Evolutionary conservation across 2,329 filamentous ascomycete species (phyloP), one percentile per base, ranked within the genome.

Genomic region (Fusarium poae): DNA sequence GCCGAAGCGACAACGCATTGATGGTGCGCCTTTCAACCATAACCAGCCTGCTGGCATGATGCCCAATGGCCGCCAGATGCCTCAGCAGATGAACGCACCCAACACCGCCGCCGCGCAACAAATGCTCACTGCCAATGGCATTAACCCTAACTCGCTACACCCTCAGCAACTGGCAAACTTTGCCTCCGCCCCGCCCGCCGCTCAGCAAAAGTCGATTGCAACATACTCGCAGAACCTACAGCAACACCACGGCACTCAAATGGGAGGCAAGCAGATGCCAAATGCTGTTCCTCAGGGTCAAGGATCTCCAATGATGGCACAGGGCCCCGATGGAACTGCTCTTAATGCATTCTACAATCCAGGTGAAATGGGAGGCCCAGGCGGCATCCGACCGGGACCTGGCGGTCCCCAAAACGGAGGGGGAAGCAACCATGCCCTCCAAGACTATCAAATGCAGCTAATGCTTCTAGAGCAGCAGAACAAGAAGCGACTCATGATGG

Each of bases 401-500:
- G 83, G 81, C 39, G 83, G 79, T 59, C 80, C 79, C 34, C 84
- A 84, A 68, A 80, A 79, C 18, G 83, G 80, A 65, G 84, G 78
- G 16, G 79, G 79, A 34, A 91, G 90, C 79, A 95, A 93, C 77
- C 92, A 94, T 77, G 92, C 92, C 23, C 84, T 95, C 45, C 92
- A 94, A 79, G 92, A 96, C 78, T 95, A 95, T 74, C 92, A 95
- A 81, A 94, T 94, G 92, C 92, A 95, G 78, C 81, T 95, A 76
- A 95, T 94, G 92, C 81, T 94, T 50, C 85, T 95, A 18, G 92
- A 95, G 79, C 92, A 94, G 79, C 92, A 95, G 80, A 95, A 95
- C 74, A 95, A 94, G 84, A 94, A 94, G 80, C 85, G 92, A 20
- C 84, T 95, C 49, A 89, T 94, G 84, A 93, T 94, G 91, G 92